Evolutionary conservation across 306 rosid species (phyloP).

Genomic region (Trichosanthes cucumerina): DNA sequence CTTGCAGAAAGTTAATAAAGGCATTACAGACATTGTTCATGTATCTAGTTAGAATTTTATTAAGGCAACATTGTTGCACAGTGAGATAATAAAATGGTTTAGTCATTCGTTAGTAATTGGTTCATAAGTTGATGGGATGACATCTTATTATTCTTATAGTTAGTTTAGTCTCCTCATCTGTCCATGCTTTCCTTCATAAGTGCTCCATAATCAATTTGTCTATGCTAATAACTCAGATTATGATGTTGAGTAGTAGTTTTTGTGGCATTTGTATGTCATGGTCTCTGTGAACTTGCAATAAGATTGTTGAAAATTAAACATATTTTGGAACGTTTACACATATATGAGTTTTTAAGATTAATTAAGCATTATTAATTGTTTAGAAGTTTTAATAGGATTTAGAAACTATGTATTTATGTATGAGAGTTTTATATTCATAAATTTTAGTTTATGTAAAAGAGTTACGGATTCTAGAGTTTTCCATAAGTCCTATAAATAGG

Average conservation of each 20-base stretch:
- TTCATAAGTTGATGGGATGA: background rate
- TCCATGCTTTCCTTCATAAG: background rate
- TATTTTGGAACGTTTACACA: no score
- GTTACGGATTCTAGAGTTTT: no score
- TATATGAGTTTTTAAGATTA: no score
- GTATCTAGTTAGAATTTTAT: background rate
- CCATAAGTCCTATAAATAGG: no score
- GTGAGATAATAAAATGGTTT: background rate
- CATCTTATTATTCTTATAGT: background rate
- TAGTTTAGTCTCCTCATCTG: background rate
- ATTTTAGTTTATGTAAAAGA: no score
- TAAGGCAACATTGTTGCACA: background rate
- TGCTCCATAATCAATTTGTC: background rate
- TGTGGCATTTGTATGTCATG: background rate
- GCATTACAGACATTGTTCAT: background rate
- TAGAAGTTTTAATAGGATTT: no score
- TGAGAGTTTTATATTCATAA: no score
- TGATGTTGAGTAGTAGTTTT: background rate
- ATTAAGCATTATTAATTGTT: no score
- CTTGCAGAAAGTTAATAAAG: background rate
- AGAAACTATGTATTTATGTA: no score
- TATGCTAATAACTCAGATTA: background rate
- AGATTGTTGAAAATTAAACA: no score
- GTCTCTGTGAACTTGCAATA: background rate
- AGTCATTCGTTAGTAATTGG: background rate